phyloP scores from a whole-genome alignment of 345 rosid genomes.

The Mallotus nudiflorus region DNA sequence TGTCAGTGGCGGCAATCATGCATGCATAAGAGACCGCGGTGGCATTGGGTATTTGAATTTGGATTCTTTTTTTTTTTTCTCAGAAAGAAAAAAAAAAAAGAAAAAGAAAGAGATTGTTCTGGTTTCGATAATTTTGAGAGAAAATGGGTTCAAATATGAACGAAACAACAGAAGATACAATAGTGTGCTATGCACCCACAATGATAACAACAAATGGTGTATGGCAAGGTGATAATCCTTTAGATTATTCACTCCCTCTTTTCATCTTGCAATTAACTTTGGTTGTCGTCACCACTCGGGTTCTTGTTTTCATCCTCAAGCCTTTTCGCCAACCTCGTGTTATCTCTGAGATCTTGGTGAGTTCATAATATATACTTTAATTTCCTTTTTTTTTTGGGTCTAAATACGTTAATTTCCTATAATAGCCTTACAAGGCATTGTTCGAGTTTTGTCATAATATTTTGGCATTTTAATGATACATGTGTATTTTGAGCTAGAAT shows the following conservation, averaged over 20 bases:
- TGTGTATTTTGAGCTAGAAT: no score
- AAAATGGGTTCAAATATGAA: conserved; percentile 5
- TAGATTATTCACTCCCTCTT: conserved; percentile 86
- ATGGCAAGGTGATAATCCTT: conserved; percentile 98
- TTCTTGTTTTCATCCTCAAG: conserved; percentile 64
- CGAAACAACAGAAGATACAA: conserved; percentile 31
- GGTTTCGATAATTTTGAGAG: conserved; percentile 3
- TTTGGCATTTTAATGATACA: no score
- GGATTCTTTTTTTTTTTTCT: no score
- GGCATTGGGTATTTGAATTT: background rate
- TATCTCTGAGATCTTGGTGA: conserved; percentile 78
- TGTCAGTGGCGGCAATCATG: background rate
- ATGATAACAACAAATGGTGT: conserved; percentile 95
- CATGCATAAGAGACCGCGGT: no score
- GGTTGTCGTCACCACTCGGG: conserved; percentile 69
- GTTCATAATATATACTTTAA: background rate
- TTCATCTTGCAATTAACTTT: conserved; percentile 80
- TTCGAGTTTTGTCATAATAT: no score
- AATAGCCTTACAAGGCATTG: background rate
- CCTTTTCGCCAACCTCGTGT: conserved; percentile 96
- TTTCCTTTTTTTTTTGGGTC: background rate
- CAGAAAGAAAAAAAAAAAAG: background rate
- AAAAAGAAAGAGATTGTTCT: background rate
- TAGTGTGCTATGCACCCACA: conserved; percentile 84
- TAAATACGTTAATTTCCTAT: no score